A percentile compares a stretch with the other conserved stretches of the same genome.
Evolutionary conservation across 1,139 yeast genomes (phyloP).

Genomic region (Casaregolazyma suthepensis): DNA sequence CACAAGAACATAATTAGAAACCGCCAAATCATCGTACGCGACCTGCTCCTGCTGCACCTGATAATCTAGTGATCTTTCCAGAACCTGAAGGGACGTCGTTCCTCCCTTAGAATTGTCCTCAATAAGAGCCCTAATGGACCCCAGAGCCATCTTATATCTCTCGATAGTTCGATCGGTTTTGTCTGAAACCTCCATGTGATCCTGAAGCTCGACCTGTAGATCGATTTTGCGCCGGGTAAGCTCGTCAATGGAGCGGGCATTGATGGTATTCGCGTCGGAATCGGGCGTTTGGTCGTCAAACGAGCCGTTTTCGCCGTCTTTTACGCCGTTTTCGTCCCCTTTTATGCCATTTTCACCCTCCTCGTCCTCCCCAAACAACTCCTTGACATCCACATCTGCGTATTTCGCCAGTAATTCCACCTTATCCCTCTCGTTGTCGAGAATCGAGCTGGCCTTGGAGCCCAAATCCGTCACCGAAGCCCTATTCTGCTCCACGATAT

Average conservation of each 20-base stretch:
- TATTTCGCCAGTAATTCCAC: slow-evolving; percentile 14
- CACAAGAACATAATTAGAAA: slow-evolving; percentile 17
- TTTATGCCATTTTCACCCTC: background rate
- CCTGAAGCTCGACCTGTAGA: slow-evolving; percentile 25
- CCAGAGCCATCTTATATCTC: slow-evolving; percentile 21
- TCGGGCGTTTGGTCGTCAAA: background rate
- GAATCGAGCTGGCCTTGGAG: slow-evolving; percentile 15
- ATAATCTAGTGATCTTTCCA: slow-evolving; percentile 20
- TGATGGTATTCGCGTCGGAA: slow-evolving; percentile 9
- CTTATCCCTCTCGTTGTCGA: slow-evolving; percentile 17
- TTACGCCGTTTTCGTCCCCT: background rate
- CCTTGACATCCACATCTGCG: slow-evolving; percentile 6
- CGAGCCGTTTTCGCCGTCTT: background rate
- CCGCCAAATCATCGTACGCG: slow-evolving; percentile 16
- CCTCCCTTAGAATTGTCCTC: slow-evolving; percentile 18
- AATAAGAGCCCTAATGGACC: slow-evolving; percentile 18
- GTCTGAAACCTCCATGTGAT: slow-evolving; percentile 21
- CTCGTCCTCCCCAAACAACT: background rate
- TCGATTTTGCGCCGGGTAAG: slow-evolving; percentile 20
- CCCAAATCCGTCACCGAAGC: slow-evolving; percentile 14
- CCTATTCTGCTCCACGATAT: slow-evolving; percentile 14
- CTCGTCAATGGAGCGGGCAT: slow-evolving; percentile 11
- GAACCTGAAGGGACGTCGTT: slow-evolving; percentile 16
- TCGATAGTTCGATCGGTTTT: slow-evolving; percentile 20
- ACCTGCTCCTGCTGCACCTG: slow-evolving; percentile 21